phyloP scores from a whole-genome alignment of 2,329 filamentous ascomycete species.

The Nannizzia gypsea region DNA sequence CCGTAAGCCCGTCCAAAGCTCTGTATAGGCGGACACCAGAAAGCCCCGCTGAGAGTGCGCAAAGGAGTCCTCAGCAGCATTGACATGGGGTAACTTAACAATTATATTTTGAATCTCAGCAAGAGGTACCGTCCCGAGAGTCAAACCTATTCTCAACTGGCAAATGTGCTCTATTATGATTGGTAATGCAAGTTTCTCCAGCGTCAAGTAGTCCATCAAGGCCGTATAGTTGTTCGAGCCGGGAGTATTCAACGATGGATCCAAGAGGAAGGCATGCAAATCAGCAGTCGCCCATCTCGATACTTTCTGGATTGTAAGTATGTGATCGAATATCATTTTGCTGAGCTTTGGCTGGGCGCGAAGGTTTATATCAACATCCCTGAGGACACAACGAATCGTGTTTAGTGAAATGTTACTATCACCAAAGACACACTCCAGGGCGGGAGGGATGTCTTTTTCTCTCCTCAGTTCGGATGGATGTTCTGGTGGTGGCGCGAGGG shows the following conservation, averaged over 20 bases:
- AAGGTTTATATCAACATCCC: constrained; percentile 23
- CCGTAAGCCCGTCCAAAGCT: constrained; percentile 29
- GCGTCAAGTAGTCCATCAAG: constrained; percentile 20
- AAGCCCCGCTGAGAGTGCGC: constrained; percentile 12
- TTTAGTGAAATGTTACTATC: constrained; percentile 13
- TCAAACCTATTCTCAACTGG: constrained; percentile 21
- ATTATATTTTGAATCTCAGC: constrained; percentile 26
- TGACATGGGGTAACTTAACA: constrained; percentile 17
- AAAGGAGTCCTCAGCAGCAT: constrained; percentile 12
- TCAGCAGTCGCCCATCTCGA: constrained; percentile 16
- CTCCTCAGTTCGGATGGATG: neutral
- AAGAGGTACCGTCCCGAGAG: constrained; percentile 25
- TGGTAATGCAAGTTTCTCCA: constrained; percentile 9
- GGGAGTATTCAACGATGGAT: constrained; percentile 26
- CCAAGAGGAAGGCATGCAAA: constrained; percentile 25
- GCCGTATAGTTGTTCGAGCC: constrained; percentile 27
- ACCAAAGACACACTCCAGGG: neutral
- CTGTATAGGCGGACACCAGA: constrained; percentile 19
- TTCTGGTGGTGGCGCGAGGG: neutral
- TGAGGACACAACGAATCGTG: constrained; percentile 22
- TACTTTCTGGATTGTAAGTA: constrained; percentile 17
- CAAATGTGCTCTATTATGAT: constrained; percentile 14
- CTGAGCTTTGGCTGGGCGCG: constrained; percentile 26
- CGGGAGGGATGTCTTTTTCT: neutral
- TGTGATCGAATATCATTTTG: constrained; percentile 24